phyloP scores from a whole-genome alignment of 805 yeast genomes.

The Danielia reshetovae region DNA sequence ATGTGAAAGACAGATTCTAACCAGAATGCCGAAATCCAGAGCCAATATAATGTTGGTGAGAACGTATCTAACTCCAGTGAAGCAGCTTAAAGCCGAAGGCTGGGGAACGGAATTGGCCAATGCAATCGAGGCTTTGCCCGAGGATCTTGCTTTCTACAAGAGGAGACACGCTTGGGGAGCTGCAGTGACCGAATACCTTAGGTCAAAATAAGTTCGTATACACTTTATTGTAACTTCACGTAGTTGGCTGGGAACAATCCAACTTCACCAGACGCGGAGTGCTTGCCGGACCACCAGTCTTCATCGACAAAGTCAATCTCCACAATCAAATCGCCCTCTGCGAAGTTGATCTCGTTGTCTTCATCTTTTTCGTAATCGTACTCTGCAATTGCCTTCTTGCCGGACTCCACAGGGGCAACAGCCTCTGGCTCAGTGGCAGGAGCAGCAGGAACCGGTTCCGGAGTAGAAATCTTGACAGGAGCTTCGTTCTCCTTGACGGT shows the following conservation, averaged over 20 bases:
- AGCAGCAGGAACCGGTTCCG: slow-evolving; percentile 8
- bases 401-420: slow-evolving; percentile 14
- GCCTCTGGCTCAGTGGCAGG: slow-evolving; percentile 12
- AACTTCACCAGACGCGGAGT: slow-evolving; percentile 59
- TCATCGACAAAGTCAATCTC: slow-evolving; percentile 88
- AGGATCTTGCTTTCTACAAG: slow-evolving; percentile 36
- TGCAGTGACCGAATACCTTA: slow-evolving; percentile 19
- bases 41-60: slow-evolving; percentile 36
- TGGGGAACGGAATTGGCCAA: slow-evolving; percentile 24
- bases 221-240: slow-evolving; percentile 39
- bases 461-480: slow-evolving; percentile 1
- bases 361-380: slow-evolving; percentile 87
- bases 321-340: slow-evolving; percentile 75
- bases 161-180: slow-evolving; percentile 36
- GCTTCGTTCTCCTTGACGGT: slow-evolving; percentile 21
- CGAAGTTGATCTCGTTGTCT: slow-evolving; percentile 83
- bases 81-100: slow-evolving; percentile 29
- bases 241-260: slow-evolving; percentile 92
- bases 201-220: neutral
- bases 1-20: slow-evolving; percentile 35
- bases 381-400: slow-evolving; percentile 56
- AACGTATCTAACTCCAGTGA: slow-evolving; percentile 33
- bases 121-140: slow-evolving; percentile 37
- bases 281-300: slow-evolving; percentile 95
- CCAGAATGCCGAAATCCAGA: slow-evolving; percentile 32